A percentile compares a stretch with the other conserved stretches of the same genome.
Evolutionary conservation across 192 early-diverging fungal genomes (phyloP).

Genomic region (Radiomyces spectabilis): DNA sequence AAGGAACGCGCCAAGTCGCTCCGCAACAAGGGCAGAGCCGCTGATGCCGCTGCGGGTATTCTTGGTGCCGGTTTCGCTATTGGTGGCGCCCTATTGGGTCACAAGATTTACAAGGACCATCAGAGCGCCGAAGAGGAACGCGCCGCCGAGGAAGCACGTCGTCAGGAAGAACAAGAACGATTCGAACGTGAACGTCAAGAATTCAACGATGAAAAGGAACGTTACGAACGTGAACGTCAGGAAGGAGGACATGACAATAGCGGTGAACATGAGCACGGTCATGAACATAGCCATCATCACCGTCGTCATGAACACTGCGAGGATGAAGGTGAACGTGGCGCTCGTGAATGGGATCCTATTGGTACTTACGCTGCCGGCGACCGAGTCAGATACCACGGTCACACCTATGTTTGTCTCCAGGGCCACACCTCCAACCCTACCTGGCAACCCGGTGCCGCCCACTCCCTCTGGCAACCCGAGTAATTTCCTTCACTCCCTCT

Average conservation of each 20-base stretch:
- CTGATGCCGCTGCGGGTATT: constrained; percentile 29
- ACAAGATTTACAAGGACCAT: constrained; percentile 30
- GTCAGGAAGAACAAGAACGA: constrained; percentile 12
- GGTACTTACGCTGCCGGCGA: constrained; percentile 43
- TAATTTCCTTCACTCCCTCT: too few species aligned
- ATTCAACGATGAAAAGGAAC: constrained; percentile 4
- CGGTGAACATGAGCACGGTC: constrained; percentile 2
- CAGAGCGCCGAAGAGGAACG: constrained; percentile 28
- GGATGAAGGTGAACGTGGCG: constrained; percentile 3
- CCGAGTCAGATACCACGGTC: constrained; percentile 37
- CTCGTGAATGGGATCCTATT: constrained; percentile 31
- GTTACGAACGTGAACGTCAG: constrained; percentile 10
- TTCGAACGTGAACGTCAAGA: constrained; percentile 3
- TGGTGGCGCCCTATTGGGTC: constrained; percentile 35
- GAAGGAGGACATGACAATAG: neutral
- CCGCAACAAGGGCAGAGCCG: constrained; percentile 28
- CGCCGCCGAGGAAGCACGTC: constrained; percentile 11
- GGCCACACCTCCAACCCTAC: constrained; percentile 36
- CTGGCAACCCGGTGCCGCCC: constrained; percentile 37
- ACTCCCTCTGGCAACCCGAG: constrained; percentile 38
- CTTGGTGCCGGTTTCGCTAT: constrained; percentile 33
- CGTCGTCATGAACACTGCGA: constrained; percentile 11
- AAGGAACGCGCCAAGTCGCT: constrained; percentile 30
- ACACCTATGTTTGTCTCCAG: constrained; percentile 39
- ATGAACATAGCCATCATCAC: neutral